Evolutionary conservation across 257 asterid species (phyloP), one percentile per base, ranked within the genome.

Genomic region (Scutellaria baicalensis): DNA sequence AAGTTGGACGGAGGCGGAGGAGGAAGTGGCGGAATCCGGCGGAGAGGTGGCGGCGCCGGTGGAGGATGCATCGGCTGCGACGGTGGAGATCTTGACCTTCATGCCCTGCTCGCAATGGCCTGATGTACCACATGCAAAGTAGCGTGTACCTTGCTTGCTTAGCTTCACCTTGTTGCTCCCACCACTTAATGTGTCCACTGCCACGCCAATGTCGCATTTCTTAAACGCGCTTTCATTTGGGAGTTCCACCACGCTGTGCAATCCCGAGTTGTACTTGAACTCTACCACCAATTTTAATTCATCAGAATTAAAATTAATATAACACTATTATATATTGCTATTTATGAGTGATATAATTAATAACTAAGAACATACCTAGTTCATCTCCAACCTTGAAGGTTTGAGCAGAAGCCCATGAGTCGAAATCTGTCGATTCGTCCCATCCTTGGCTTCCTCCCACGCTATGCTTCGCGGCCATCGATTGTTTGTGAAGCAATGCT

Each of bases 401-500:
- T 70, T 84, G 80, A 40, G 77, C 79, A 27, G 96, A 85, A 6
- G 85, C 72, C 97, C 97, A 91, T 0, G 97, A 44, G 12, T 78
- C 70, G 83, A 84, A 91, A 76, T 90, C 93, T 3, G 86, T 82
- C 14, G 97, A 91, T 65, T 79, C 84, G 62, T 84, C 97, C 97
- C 97, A 91, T 6, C 96, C 96, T 75, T 83, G 88, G 83, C 89
- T 91, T 68, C 96, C 97, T 14, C 97, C 96, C 8, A 89, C 97
- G 0, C 14, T 73, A 21, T 79, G 85, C 58, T 84, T 85, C 4
- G 86, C 75, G 1, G 95, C 96, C 3, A 72, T 27, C 49, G 80
- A 80, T 69, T 72, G 73, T 69, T 71, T 57, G n/a, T 27, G 31
- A 64, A 67, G 6, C 4, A 54, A 17, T 0, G 68, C 42, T 9